These are phyloP conservation scores for Thermomyces lanuginosus DNA, from an alignment of 2,329 filamentous ascomycete species.

Conservation along the genomic window DNA sequence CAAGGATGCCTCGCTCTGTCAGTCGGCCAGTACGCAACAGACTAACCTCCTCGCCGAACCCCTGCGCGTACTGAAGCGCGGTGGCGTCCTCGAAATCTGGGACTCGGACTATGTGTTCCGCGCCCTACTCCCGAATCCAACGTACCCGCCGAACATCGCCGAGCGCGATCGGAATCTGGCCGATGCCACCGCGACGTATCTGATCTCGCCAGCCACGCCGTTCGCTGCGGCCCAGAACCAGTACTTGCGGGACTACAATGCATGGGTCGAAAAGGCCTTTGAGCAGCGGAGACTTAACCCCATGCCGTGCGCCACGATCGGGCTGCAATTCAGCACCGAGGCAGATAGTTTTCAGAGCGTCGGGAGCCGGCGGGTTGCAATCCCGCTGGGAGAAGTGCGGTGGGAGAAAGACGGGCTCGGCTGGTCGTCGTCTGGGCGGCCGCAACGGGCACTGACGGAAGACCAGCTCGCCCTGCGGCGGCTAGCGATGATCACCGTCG, in stretches of 20 bases:
- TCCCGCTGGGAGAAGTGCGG: conserved; percentile 66
- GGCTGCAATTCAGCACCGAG: conserved; percentile 66
- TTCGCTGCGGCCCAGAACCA: conserved; percentile 67
- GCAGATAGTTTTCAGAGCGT: conserved; percentile 53
- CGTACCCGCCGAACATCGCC: conserved; percentile 39
- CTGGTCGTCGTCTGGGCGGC: too few species aligned
- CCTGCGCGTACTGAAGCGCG: conserved; percentile 57
- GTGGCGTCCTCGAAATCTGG: conserved; percentile 74
- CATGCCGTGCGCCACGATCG: conserved; percentile 63
- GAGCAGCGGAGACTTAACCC: conserved; percentile 53
- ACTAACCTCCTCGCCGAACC: conserved; percentile 51
- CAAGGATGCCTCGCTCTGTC: conserved; percentile 64
- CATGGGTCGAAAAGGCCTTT: conserved; percentile 62
- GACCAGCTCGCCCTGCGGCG: conserved; percentile 58
- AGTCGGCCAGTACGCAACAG: conserved; percentile 40
- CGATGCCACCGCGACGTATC: conserved; percentile 59
- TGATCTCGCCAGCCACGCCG: conserved; percentile 66
- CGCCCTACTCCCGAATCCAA: conserved; percentile 64
- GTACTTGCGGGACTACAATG: conserved; percentile 68
- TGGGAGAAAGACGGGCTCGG: conserved; percentile 71
- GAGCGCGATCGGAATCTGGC: conserved; percentile 49
- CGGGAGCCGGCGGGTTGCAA: conserved; percentile 61
- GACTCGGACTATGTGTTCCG: conserved; percentile 73
- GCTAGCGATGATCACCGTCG: conserved; percentile 64
- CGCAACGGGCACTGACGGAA: conserved; percentile 37